A percentile compares a stretch with the other conserved stretches of the same genome.
Evolutionary conservation across 1,284 basidiomycete genomes (phyloP).

Genomic region (Ceratobasidium sp.): DNA sequence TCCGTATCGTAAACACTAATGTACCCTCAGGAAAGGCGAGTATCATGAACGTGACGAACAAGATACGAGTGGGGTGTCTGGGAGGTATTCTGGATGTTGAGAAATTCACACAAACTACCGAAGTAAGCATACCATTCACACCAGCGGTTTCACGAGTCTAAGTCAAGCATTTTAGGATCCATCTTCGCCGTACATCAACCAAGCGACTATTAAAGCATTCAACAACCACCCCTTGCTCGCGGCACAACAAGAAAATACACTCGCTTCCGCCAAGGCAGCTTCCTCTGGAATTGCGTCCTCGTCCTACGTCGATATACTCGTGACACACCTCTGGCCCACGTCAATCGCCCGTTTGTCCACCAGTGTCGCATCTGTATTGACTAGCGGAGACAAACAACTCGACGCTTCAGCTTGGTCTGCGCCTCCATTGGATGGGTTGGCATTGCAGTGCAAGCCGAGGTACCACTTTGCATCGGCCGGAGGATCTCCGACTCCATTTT

Average conservation of each 20-base stretch:
- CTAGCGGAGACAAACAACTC: conserved; percentile 41
- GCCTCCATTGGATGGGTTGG: conserved; percentile 69
- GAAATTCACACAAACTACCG: conserved; percentile 52
- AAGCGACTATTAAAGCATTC: conserved; percentile 38
- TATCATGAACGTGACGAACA: conserved; percentile 80
- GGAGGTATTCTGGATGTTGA: conserved; percentile 76
- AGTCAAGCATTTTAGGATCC: background rate
- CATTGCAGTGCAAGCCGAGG: conserved; percentile 69
- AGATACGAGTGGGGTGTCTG: conserved; percentile 83
- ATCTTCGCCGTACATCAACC: conserved; percentile 34
- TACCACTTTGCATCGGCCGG: conserved; percentile 78
- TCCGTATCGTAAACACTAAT: background rate
- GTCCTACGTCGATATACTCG: conserved; percentile 78
- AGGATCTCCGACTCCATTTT: conserved; percentile 60
- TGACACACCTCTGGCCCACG: conserved; percentile 81
- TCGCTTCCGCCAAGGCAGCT: conserved; percentile 69
- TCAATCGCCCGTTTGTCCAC: conserved; percentile 70
- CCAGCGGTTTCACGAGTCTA: background rate
- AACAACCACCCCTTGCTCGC: conserved; percentile 36
- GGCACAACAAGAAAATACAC: conserved; percentile 50
- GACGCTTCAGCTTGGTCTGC: conserved; percentile 57
- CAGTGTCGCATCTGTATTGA: conserved; percentile 52
- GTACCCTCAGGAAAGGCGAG: conserved; percentile 86
- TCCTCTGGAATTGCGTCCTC: conserved; percentile 48
- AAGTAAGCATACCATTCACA: conserved; percentile 25